Evolutionary conservation across 805 yeast genomes (phyloP).

Genomic region (Ogataea salicorniae): DNA sequence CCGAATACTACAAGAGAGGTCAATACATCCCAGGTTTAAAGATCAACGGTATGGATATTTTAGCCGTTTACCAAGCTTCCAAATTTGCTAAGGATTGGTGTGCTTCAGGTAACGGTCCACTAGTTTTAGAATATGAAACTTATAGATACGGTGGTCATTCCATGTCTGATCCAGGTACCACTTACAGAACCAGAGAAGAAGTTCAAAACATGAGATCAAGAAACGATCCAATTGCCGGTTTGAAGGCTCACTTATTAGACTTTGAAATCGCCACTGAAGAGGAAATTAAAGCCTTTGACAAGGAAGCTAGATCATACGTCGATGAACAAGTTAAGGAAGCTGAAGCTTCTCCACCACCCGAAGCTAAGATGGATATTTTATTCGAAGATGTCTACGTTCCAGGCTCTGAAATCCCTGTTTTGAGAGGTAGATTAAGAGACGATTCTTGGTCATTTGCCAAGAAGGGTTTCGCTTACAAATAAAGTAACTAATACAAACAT

Average conservation of each 20-base stretch:
- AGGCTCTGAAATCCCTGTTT: slow-evolving; percentile 86
- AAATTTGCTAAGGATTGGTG: slow-evolving; percentile 97
- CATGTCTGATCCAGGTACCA: slow-evolving; percentile 99
- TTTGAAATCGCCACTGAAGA: slow-evolving; percentile 86
- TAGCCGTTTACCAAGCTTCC: slow-evolving; percentile 93
- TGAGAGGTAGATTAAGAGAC: slow-evolving; percentile 95
- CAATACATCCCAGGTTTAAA: slow-evolving; percentile 98
- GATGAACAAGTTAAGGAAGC: slow-evolving; percentile 93
- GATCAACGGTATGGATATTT: slow-evolving; percentile 97
- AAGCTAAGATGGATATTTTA: slow-evolving; percentile 87
- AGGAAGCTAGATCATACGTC: slow-evolving; percentile 92
- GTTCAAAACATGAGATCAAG: slow-evolving; percentile 98
- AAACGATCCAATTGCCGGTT: slow-evolving; percentile 96
- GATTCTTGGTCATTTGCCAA: slow-evolving; percentile 70
- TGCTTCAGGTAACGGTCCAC: slow-evolving; percentile 89
- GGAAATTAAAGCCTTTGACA: slow-evolving; percentile 90
- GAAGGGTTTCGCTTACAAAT: slow-evolving; percentile 36
- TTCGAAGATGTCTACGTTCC: slow-evolving; percentile 95
- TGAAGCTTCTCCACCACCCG: slow-evolving; percentile 92
- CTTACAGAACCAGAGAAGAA: slow-evolving; percentile 99
- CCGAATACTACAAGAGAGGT: slow-evolving; percentile 98
- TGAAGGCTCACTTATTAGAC: slow-evolving; percentile 81
- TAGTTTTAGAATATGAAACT: slow-evolving; percentile 94
- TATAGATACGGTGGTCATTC: slow-evolving; percentile 99
- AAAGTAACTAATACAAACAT: slow-evolving; percentile 3